Evolutionary conservation across 192 early-diverging fungal genomes (phyloP), one percentile per base, ranked within the genome.

Genomic region (Cetraspora pellucida): DNA sequence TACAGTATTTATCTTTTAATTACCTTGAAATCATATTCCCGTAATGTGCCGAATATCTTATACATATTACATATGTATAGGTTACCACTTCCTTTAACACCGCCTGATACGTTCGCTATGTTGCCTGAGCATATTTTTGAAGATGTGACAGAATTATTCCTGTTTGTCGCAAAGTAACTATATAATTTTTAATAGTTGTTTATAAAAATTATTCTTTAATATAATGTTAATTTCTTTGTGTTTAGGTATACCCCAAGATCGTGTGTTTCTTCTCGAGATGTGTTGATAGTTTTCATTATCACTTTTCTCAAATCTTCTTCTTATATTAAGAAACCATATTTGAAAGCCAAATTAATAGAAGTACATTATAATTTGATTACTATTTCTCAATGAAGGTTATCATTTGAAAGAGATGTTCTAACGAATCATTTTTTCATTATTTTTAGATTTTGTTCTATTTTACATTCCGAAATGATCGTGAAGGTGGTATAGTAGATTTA

Each of bases 121-220:
- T 87, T 98, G 6, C 97, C 97, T 16, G 96, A 99, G 80, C 97
- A 91, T 82, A 91, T 98, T 37, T 79, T 98, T 31, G 95, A 97
- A 78, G 97, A 99, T 78, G 87, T 94, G 58, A 86, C 91, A 46
- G 94, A 95, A 57, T 93, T 90, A 58, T 94, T 90, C 78, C 79
- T 91, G 10, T 93, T 93, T 77, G 72, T 95, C 23, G 72, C 83
- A 61, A 89, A 85, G 83, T 93, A 80, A 46, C 87, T 84, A 59
- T 79, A 81, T 16, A 30, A 82, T 1, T 81, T 86, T 16, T 23
- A 0, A 17, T 2, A 27, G 16, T 52, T 21, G 10, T 70, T 17
- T n/a, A 1, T 25, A 28, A 71, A 17, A 64, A 23, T 64, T 2
- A 27, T 7, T 17, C 16, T 64, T 64, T 28, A 54, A 19, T 2